Evolutionary conservation across 106 monocot species (phyloP).

Genomic region (Xerophyta viscosa): DNA sequence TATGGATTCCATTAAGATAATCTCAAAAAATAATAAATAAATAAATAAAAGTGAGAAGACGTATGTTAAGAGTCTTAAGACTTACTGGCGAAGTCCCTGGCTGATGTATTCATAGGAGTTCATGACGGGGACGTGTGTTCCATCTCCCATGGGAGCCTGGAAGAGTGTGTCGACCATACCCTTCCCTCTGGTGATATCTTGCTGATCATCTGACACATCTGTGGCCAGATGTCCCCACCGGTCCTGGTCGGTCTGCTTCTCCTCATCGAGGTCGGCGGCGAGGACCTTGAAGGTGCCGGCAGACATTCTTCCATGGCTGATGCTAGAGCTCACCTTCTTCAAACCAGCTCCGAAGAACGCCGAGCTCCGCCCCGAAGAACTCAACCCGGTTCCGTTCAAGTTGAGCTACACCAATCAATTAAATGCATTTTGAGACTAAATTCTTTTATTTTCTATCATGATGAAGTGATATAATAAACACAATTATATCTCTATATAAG

Average conservation of each 20-base stretch:
- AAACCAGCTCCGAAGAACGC: constrained; percentile 63
- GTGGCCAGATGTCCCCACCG: constrained; percentile 51
- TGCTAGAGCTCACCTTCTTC: constrained; percentile 41
- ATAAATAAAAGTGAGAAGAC: too few species aligned
- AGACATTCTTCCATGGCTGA: constrained; percentile 37
- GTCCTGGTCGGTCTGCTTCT: constrained; percentile 64
- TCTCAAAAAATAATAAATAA: too few species aligned
- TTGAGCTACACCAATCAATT: constrained; percentile 30
- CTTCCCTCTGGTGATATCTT: constrained; percentile 94
- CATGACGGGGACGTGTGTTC: constrained; percentile 74
- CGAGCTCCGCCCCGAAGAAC: constrained; percentile 31
- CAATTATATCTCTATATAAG: too few species aligned
- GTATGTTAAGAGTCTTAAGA: too few species aligned
- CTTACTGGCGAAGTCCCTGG: constrained; percentile 77
- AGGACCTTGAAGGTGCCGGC: constrained; percentile 49
- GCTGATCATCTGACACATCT: constrained; percentile 88
- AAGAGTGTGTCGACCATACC: constrained; percentile 71
- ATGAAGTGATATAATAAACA: too few species aligned
- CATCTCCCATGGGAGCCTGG: constrained; percentile 78
- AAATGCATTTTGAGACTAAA: too few species aligned
- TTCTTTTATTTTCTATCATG: too few species aligned
- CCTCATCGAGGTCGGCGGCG: constrained; percentile 63
- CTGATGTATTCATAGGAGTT: constrained; percentile 88
- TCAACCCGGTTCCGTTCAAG: constrained; percentile 23
- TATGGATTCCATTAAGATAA: too few species aligned